Conservation (phyloP, 2,329 filamentous ascomycete genomes). For the Exserohilum rostratum region DNA sequence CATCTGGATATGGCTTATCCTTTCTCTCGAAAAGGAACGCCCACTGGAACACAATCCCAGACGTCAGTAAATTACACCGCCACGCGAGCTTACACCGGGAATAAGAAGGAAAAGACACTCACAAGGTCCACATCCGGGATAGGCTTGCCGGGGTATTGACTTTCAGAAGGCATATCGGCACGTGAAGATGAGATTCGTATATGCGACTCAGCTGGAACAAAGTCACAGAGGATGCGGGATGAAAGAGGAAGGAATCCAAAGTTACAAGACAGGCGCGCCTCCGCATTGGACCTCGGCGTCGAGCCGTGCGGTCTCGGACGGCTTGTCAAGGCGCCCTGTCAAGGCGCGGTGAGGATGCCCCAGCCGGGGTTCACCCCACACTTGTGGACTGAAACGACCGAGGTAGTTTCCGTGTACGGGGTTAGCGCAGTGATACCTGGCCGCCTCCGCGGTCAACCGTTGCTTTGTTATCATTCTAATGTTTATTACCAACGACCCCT, state of each 20-base stretch:
- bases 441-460: constrained; percentile 26
- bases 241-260: constrained; percentile 11
- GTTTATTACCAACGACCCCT: not conserved
- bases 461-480: not conserved
- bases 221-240: constrained; percentile 7
- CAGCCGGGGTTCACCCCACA: constrained; percentile 24
- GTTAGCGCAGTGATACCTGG: constrained; percentile 15
- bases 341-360: constrained; percentile 18
- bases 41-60: constrained; percentile 56
- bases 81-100: constrained; percentile 1
- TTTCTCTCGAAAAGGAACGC: constrained; percentile 75
- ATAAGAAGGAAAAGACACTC: not conserved
- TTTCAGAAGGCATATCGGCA: constrained; percentile 70
- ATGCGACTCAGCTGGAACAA: not conserved
- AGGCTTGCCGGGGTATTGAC: constrained; percentile 66
- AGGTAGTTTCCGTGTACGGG: constrained; percentile 25
- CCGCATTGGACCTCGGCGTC: constrained; percentile 16
- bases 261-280: constrained; percentile 9
- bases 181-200: constrained; percentile 13
- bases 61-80: not conserved
- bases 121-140: constrained; percentile 75
- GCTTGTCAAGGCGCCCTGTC: constrained; percentile 15
- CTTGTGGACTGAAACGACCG: constrained; percentile 15
- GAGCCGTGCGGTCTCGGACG: constrained; percentile 11
- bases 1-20: constrained; percentile 68